Evolutionary conservation across 139 green algal genomes (phyloP).

Genomic region (Chlamydomonas sp.): DNA sequence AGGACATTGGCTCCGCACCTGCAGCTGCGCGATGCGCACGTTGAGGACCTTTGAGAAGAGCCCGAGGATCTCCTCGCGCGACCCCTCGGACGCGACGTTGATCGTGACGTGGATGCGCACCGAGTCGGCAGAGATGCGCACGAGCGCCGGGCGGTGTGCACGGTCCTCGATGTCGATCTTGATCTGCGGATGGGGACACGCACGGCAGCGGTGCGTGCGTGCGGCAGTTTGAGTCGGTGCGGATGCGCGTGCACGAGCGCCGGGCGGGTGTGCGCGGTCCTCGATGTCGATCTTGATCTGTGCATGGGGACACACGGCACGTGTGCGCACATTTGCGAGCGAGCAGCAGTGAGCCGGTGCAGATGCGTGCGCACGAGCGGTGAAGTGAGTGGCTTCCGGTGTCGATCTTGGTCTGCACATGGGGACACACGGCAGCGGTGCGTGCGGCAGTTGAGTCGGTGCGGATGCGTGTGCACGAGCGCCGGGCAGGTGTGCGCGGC

Average conservation of each 20-base stretch:
- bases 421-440: too few relatives aligned
- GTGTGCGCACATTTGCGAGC: too few relatives aligned
- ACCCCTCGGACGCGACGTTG: constrained; percentile 20
- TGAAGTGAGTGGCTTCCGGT: constrained; percentile 54
- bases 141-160: constrained; percentile 32
- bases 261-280: constrained; percentile 44
- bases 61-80: constrained; percentile 19
- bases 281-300: constrained; percentile 63
- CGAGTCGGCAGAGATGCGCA: constrained; percentile 61
- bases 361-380: constrained; percentile 43
- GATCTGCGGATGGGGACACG: too few relatives aligned
- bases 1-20: not conserved
- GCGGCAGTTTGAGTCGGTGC: too few relatives aligned
- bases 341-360: too few relatives aligned
- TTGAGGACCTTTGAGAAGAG: constrained; percentile 29
- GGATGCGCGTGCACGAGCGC: constrained; percentile 44
- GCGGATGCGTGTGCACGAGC: constrained; percentile 47
- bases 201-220: too few relatives aligned
- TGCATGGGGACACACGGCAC: too few relatives aligned
- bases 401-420: constrained; percentile 51
- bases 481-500: constrained; percentile 39
- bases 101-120: constrained; percentile 60
- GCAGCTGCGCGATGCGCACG: constrained; percentile 27
- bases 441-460: too few relatives aligned
- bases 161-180: constrained; percentile 66